Base-by-base conservation (phyloP, 768 basidiomycete species). In the Cystobasidiopsis lactophilus region DNA sequence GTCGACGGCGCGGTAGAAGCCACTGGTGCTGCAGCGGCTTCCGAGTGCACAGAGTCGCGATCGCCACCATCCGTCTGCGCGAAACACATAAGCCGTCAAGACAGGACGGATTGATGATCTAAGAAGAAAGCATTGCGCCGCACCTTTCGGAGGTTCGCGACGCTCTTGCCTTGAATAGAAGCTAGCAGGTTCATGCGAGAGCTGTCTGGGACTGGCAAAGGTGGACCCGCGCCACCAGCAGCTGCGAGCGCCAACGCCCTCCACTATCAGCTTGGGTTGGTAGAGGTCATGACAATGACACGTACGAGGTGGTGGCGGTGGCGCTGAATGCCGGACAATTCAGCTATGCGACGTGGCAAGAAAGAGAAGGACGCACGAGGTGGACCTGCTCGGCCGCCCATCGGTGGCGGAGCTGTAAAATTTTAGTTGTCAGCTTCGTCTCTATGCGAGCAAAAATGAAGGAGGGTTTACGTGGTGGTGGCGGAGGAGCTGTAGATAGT, bases 1-100 rank as follows among this genome's bases (percentile, higher is more conserved):
- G 74, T 79, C 4, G 30, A 44, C 39, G 49, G 52, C 1, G 39
- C 33, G 7, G 52, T 38, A 1, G 50, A 43, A 9, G 51, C 46
- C 2, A 38, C 55, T 21, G 33, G 51, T 11, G 54, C 53, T 26
- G 51, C 33, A 18, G 30, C 64, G 21, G 62, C 52, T 46, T 58
- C 52, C 46, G 63, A 62, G 10, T 62, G 66, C 11, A 30, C 27
- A 14, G 54, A 5, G 21, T 45, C 35, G 53, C 33, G 37, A 23
- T 50, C 43, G 46, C 33, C 16, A 7, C 16, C 9, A 7, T 35
- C 33, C 33, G 33, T 35, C 33, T 35, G 33, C 16, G 33, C 7
- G 33, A 16, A 35, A 7, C 33, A 16, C 16, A 7, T 16, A 16
- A 35, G n/a, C n/a, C n/a, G n/a, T n/a, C n/a, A n/a, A n/a, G n/a